phyloP scores from a whole-genome alignment of 345 rosid species.

The Pistacia atlantica region DNA sequence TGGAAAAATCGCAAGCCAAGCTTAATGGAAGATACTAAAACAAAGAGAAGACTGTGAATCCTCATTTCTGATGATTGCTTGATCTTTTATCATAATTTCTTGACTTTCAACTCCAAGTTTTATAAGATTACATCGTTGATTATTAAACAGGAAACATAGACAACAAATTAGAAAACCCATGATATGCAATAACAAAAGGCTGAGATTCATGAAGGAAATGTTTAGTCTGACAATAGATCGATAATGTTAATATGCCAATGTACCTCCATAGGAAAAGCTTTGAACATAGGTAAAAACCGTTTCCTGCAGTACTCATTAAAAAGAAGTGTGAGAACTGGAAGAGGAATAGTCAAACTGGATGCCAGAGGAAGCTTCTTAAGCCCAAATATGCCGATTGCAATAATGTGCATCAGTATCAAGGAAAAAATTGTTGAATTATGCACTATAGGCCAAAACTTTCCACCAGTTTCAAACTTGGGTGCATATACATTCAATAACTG shows the following conservation, averaged over 20 bases:
- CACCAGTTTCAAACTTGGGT: constrained; percentile 74
- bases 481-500: constrained; percentile 83
- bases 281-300: constrained; percentile 69
- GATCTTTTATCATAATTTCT: neutral
- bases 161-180: neutral
- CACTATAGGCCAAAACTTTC: constrained; percentile 83
- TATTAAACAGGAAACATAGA: neutral
- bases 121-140: neutral
- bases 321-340: constrained; percentile 75
- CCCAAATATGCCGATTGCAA: constrained; percentile 85
- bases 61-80: neutral
- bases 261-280: constrained; percentile 84
- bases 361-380: constrained; percentile 78
- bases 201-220: neutral
- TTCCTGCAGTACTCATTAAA: constrained; percentile 77
- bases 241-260: neutral
- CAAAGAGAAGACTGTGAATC: neutral
- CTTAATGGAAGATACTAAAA: neutral
- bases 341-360: constrained; percentile 70
- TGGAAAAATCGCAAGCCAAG: neutral
- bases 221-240: neutral
- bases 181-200: neutral
- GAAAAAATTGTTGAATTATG: constrained; percentile 74
- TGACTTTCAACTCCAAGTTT: neutral
- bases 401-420: constrained; percentile 80